Conservation (phyloP, 306 rosid genomes). For the Lathyrus oleraceus region DNA sequence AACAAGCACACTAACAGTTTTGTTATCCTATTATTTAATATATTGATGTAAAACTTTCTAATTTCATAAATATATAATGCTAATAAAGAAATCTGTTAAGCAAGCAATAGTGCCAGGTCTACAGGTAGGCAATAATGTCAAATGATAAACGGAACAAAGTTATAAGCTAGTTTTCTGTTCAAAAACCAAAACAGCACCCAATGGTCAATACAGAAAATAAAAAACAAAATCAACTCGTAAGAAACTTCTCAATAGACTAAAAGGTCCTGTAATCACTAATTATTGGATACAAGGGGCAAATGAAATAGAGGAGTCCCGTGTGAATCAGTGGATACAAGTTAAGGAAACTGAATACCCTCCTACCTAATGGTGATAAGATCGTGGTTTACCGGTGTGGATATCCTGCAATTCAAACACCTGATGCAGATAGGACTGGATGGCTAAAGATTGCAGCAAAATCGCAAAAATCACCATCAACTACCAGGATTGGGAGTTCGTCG, state of each 20-base stretch:
- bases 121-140: neutral
- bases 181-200: neutral
- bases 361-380: neutral
- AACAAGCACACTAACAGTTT: slow-evolving; percentile 6
- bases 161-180: slow-evolving; percentile 1
- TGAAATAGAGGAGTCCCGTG: neutral
- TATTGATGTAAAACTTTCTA: neutral
- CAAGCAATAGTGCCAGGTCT: neutral
- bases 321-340: neutral
- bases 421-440: too few species aligned
- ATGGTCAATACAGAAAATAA: neutral
- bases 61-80: neutral
- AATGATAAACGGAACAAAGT: neutral
- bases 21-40: neutral
- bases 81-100: neutral
- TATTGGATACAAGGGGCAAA: neutral
- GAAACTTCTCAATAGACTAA: slow-evolving; percentile 16
- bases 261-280: neutral
- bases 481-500: too few species aligned
- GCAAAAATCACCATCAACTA: too few species aligned
- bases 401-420: too few species aligned
- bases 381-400: too few species aligned
- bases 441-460: too few species aligned
- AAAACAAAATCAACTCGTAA: neutral
- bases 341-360: slow-evolving; percentile 1